These are phyloP conservation scores for Saccharomycopsis sp. DNA, from an alignment of 805 yeast species.

Conservation along the genomic window DNA sequence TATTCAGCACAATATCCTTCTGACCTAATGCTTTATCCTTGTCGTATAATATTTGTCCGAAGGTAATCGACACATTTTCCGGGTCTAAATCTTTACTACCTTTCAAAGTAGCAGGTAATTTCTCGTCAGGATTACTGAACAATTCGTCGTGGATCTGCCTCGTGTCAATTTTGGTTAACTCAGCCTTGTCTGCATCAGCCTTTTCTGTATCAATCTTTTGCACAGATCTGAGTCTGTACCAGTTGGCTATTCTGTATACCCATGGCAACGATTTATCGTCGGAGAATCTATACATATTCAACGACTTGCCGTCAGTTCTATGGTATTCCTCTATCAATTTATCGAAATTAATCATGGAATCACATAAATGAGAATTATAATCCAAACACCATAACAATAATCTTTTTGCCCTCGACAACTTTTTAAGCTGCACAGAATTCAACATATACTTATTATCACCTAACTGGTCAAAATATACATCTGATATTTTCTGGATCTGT, in stretches of 20 bases:
- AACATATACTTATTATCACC: conserved; percentile 27
- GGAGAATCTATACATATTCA: conserved; percentile 5
- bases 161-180: background rate
- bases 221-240: conserved; percentile 13
- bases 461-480: conserved; percentile 30
- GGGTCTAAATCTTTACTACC: conserved; percentile 13
- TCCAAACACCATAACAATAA: conserved; percentile 35
- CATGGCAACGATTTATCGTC: conserved; percentile 11
- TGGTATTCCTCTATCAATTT: conserved; percentile 3
- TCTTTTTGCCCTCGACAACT: conserved; percentile 33
- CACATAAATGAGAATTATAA: conserved; percentile 28
- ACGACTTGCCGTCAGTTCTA: conserved; percentile 1
- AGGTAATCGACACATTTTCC: conserved; percentile 33
- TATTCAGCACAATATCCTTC: background rate
- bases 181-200: background rate
- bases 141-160: background rate
- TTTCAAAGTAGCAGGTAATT: background rate
- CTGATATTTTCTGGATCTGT: conserved; percentile 30
- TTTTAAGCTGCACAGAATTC: conserved; percentile 27
- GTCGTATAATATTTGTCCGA: conserved; percentile 36
- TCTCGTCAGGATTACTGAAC: conserved; percentile 2
- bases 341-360: conserved; percentile 22
- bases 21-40: conserved; percentile 1
- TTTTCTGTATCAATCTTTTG: background rate
- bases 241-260: conserved; percentile 11